Evolutionary conservation across 108 stramenopile genomes (phyloP), one percentile per base, ranked within the genome.

Genomic region (Thalassiosira profunda): DNA sequence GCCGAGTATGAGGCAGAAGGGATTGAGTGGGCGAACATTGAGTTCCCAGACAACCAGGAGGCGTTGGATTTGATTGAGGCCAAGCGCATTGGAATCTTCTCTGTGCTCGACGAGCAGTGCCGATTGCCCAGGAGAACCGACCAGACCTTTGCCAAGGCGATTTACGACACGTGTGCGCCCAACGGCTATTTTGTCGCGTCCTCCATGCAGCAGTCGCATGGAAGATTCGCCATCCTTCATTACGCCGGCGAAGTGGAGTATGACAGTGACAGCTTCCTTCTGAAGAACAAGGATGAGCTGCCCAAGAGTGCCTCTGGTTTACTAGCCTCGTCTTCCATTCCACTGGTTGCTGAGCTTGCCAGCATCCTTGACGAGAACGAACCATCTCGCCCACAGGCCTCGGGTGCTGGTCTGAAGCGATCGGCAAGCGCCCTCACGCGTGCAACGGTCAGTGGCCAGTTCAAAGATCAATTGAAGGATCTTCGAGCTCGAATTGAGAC

Each of bases 281-380:
- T 94, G 38, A 98, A 96, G 60, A 98, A 98, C 75, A 92, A 90
- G 44, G 97, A 98, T 74, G 93, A 93, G 28, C 72, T 96, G 29
- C 92, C 93, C 7, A 92, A 95, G 46, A 86, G 93, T 46, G 81
- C 87, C 3, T 85, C 83, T n/a, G 94, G 96, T n/a, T 72, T 99
- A 34, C 81, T 97, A 43, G 86, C 92, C 45, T 78, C 91, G 15
- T 92, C 95, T 51, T 68, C 76, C 8, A 61, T 65, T 33, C 55
- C 72, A 21, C 82, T 97, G 42, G 70, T 96, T 28, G 60, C 81
- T 33, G 74, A 79, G 37, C 85, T 95, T n/a, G 92, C 90, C 25
- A 57, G 36, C n/a, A 80, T 88, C 28, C 49, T 74, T 44, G 80
- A 76, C 21, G 65, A 65, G 12, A 63, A 61, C 31, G 86, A 58